A percentile compares a stretch with the other conserved stretches of the same genome.
phyloP scores from a whole-genome alignment of 257 asterid species.

The Jacaranda mimosifolia region DNA sequence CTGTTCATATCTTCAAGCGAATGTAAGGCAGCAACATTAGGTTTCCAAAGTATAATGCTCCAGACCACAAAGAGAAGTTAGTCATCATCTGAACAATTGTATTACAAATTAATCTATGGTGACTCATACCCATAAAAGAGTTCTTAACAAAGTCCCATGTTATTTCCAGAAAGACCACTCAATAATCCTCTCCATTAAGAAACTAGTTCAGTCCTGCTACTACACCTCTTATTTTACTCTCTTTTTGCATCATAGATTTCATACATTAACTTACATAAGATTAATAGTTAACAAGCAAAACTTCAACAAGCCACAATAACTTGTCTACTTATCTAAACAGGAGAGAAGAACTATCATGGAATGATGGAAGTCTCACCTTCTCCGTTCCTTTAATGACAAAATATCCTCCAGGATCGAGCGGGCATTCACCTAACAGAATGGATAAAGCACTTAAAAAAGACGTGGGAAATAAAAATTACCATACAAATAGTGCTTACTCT shows the following conservation, averaged over 20 bases:
- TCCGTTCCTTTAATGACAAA: constrained; percentile 90
- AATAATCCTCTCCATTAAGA: constrained; percentile 20
- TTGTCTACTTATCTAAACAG: constrained; percentile 28
- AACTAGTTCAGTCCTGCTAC: constrained; percentile 20
- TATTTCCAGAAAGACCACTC: constrained; percentile 5
- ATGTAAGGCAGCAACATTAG: constrained; percentile 11
- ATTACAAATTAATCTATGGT: not conserved
- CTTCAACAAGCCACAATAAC: not conserved
- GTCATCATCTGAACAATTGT: constrained; percentile 14
- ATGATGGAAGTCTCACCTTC: constrained; percentile 63
- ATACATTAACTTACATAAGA: constrained; percentile 9
- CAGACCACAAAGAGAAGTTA: constrained; percentile 12
- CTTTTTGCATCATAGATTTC: not conserved
- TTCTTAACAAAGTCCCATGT: constrained; percentile 2
- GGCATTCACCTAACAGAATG: constrained; percentile 84
- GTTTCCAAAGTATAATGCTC: not conserved
- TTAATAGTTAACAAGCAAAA: not conserved
- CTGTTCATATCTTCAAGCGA: constrained; percentile 7
- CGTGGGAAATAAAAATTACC: not conserved
- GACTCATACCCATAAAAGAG: not conserved
- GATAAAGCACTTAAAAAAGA: constrained; percentile 28
- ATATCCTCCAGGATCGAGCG: constrained; percentile 98
- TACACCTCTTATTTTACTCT: not conserved
- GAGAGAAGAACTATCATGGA: constrained; percentile 19
- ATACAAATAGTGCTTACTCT: constrained; percentile 21